Base-by-base conservation (phyloP, 305 asterid species). In the Fraxinus platypoda region DNA sequence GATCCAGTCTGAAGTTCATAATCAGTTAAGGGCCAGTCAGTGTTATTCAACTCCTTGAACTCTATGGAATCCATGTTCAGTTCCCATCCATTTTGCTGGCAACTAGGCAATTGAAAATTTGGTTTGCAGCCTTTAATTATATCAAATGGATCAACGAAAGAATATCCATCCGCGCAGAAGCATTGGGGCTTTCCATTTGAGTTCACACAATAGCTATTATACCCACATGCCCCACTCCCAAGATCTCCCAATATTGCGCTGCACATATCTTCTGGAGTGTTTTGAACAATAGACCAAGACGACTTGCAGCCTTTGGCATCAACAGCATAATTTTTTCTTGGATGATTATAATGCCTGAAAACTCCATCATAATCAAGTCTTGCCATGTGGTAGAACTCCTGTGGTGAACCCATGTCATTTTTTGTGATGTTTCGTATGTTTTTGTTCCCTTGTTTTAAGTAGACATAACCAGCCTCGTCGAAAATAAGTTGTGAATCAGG, bases 221-320 rank as follows among this genome's bases (percentile, higher is more conserved):
- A 87, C 31, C 90, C 88, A 87, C 90, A 87, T 19, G 88, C 86
- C 25, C 90, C 86, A 79, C 87, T 81, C 12, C 88, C 90, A 59
- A 84, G 15, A 59, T 23, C 33, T 0, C 49, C 81, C 0, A 30
- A 0, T 15, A 85, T 13, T 0, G 81, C 84, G 0, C 28, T 21
- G 74, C 90, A 87, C 4, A 87, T 78, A 19, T 87, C 84, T 0
- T 79, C 78, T 2, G 87, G 90, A n/a, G 31, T 70, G 6, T 82
- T 43, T 1, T 80, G 78, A n/a, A 78, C 62, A 15, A 13, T 11
- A 34, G 38, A 34, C 38, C 38, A 34, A 34, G 38, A 34, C 38
- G 38, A 34, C 38, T 34, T 34, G 38, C 38, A 34, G 38, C 38
- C 38, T 34, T 34, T 34, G 38, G 38, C 38, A 34, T 34, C 38